phyloP scores from a whole-genome alignment of 2,329 filamentous ascomycete species.

The Alternaria angustiovoidea region DNA sequence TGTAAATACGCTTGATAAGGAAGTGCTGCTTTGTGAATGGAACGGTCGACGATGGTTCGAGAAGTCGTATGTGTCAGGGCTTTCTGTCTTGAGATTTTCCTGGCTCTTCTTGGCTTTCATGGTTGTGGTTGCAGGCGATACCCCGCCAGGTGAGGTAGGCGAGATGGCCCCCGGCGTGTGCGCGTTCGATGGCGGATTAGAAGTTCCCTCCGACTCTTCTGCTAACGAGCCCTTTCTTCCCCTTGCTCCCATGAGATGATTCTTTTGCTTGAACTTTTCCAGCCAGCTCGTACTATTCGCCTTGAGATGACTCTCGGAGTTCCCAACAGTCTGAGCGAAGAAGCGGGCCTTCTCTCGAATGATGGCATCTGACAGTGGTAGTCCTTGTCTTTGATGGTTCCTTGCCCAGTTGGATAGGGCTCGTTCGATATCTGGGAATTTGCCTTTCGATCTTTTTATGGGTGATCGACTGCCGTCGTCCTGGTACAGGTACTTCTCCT shows the following conservation, averaged over 20 bases:
- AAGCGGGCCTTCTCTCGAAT: slow-evolving; percentile 85
- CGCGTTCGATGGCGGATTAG: slow-evolving; percentile 63
- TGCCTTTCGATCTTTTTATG: slow-evolving; percentile 82
- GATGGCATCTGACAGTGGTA: slow-evolving; percentile 77
- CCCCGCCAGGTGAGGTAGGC: slow-evolving; percentile 73
- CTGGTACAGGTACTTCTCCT: slow-evolving; percentile 89
- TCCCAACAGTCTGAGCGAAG: slow-evolving; percentile 77
- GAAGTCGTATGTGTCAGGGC: slow-evolving; percentile 67
- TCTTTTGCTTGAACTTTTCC: slow-evolving; percentile 94
- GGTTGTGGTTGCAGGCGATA: slow-evolving; percentile 76
- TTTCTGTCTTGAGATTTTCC: slow-evolving; percentile 69
- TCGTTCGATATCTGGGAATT: slow-evolving; percentile 89
- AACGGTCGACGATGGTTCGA: slow-evolving; percentile 67
- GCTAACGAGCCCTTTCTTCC: slow-evolving; percentile 63
- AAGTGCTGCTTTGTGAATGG: slow-evolving; percentile 71
- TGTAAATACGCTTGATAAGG: slow-evolving; percentile 72
- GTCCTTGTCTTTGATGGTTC: slow-evolving; percentile 79
- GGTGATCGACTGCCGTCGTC: slow-evolving; percentile 82
- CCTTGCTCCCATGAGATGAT: slow-evolving; percentile 67
- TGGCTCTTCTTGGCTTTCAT: slow-evolving; percentile 69
- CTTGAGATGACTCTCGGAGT: slow-evolving; percentile 75
- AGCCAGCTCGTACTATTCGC: slow-evolving; percentile 81
- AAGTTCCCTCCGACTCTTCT: slow-evolving; percentile 74
- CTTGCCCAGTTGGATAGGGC: slow-evolving; percentile 87
- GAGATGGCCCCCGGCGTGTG: slow-evolving; percentile 74